Conservation (phyloP, 2,329 filamentous ascomycete genomes). For the Knoxdaviesia capensis region DNA sequence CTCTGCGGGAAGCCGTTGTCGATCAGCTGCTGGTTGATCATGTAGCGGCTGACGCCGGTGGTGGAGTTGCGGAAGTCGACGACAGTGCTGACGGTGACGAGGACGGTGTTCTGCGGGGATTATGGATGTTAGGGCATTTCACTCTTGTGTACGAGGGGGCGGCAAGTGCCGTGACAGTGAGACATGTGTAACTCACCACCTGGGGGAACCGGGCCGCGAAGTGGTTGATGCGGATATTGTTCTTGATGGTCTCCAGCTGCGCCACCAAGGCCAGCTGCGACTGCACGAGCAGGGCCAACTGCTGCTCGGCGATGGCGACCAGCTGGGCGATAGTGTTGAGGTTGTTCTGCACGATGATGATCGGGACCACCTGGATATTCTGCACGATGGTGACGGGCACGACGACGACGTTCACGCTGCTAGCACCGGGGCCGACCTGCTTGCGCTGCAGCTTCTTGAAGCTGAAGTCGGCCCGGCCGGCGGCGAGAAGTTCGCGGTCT, state of each 20-base stretch:
- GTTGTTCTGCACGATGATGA: slow-evolving; percentile 16
- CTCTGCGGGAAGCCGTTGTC: slow-evolving; percentile 15
- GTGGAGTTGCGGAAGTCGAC: background rate
- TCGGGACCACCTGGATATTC: slow-evolving; percentile 6
- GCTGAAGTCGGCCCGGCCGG: background rate
- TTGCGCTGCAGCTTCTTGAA: slow-evolving; percentile 6
- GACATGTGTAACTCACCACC: slow-evolving; percentile 11
- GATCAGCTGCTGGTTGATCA: slow-evolving; percentile 17
- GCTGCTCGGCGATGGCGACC: slow-evolving; percentile 14
- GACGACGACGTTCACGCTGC: background rate
- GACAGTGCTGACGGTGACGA: slow-evolving; percentile 16
- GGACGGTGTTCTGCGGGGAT: slow-evolving; percentile 14
- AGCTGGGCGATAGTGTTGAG: slow-evolving; percentile 14
- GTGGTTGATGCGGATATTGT: slow-evolving; percentile 20
- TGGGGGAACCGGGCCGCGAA: slow-evolving; percentile 16
- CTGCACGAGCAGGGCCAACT: slow-evolving; percentile 17
- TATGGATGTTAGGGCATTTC: slow-evolving; percentile 1
- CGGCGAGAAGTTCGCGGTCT: background rate
- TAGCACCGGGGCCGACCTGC: slow-evolving; percentile 2
- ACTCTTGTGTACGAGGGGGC: too few relatives aligned
- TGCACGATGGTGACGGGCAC: slow-evolving; percentile 10
- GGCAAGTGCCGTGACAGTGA: too few relatives aligned
- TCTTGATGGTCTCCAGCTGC: slow-evolving; percentile 19
- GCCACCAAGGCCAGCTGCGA: slow-evolving; percentile 15
- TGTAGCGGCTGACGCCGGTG: slow-evolving; percentile 14